These are phyloP conservation scores for Lachnellula cervina DNA, from an alignment of 2,329 filamentous ascomycete genomes.

Conservation along the genomic window DNA sequence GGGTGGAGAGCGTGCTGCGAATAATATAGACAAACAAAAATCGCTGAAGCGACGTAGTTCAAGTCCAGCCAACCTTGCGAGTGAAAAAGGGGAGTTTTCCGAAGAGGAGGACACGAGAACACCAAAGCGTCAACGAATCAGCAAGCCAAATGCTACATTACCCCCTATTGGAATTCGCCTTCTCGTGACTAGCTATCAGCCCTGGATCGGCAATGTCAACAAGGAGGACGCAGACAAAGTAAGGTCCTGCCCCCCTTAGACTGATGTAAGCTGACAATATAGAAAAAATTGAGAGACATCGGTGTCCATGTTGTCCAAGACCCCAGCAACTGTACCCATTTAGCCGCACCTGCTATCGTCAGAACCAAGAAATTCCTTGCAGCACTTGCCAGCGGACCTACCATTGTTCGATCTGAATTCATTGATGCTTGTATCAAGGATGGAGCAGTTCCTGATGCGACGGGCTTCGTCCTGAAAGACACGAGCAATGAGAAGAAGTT, in stretches of 20 bases:
- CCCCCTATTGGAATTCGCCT: slow-evolving; percentile 69
- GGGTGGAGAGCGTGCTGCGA: slow-evolving; percentile 59
- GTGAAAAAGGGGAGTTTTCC: slow-evolving; percentile 41
- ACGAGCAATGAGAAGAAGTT: slow-evolving; percentile 66
- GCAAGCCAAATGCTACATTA: slow-evolving; percentile 31
- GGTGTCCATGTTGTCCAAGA: slow-evolving; percentile 79
- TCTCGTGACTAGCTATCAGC: slow-evolving; percentile 76
- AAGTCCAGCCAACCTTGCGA: slow-evolving; percentile 36
- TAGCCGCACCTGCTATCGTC: slow-evolving; percentile 81
- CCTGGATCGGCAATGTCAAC: slow-evolving; percentile 69
- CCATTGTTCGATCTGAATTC: slow-evolving; percentile 71
- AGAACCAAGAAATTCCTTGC: slow-evolving; percentile 92
- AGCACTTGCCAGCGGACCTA: slow-evolving; percentile 75
- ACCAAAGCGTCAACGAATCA: slow-evolving; percentile 52
- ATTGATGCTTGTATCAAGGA: slow-evolving; percentile 71
- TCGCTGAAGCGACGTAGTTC: slow-evolving; percentile 30
- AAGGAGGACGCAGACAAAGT: slow-evolving; percentile 80
- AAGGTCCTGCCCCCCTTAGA: slow-evolving; percentile 33
- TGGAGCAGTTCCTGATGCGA: slow-evolving; percentile 57
- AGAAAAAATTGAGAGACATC: slow-evolving; percentile 77
- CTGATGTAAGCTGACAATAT: slow-evolving; percentile 17
- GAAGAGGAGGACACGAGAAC: slow-evolving; percentile 44
- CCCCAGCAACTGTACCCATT: slow-evolving; percentile 70
- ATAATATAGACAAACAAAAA: slow-evolving; percentile 50
- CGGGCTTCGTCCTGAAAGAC: slow-evolving; percentile 67